These are phyloP conservation scores for Blastobotrys capitulatus DNA, from an alignment of 1,139 yeast genomes.

Conservation along the genomic window DNA sequence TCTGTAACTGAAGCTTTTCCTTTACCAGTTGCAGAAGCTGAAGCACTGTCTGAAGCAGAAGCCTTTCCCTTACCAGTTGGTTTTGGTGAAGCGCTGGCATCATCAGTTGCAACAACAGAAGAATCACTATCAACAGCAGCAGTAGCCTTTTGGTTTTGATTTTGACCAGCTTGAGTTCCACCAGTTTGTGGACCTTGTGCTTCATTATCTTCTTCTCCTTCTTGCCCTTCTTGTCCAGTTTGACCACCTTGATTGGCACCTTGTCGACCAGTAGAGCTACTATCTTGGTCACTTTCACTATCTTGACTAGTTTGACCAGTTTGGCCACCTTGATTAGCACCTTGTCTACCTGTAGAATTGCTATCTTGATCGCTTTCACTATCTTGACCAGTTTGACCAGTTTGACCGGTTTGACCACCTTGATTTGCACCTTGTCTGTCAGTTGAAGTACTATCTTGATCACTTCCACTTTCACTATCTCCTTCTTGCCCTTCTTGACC, in stretches of 20 bases:
- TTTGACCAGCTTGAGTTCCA: constrained; percentile 3
- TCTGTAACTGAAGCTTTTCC: neutral
- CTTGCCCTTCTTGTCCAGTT: neutral
- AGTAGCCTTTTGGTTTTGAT: neutral
- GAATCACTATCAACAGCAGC: neutral
- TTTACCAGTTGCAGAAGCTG: neutral
- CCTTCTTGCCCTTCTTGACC: constrained; percentile 2
- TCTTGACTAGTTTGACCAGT: neutral
- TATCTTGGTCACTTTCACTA: neutral
- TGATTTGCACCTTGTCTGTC: neutral
- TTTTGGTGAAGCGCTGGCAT: neutral
- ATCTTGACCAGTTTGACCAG: constrained; percentile 1
- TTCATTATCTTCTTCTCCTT: neutral
- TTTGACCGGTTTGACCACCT: constrained; percentile 4
- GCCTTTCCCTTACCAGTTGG: neutral
- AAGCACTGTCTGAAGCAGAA: neutral
- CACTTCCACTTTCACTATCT: neutral
- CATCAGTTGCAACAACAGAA: neutral
- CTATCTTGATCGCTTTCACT: neutral
- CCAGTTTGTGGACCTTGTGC: neutral
- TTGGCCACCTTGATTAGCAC: constrained; percentile 4
- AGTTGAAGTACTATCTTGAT: neutral
- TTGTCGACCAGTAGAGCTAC: neutral
- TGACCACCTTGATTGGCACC: constrained; percentile 4
- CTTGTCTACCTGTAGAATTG: neutral